Conservation (phyloP, 768 basidiomycete species). For the Gautieria morchelliformis region DNA sequence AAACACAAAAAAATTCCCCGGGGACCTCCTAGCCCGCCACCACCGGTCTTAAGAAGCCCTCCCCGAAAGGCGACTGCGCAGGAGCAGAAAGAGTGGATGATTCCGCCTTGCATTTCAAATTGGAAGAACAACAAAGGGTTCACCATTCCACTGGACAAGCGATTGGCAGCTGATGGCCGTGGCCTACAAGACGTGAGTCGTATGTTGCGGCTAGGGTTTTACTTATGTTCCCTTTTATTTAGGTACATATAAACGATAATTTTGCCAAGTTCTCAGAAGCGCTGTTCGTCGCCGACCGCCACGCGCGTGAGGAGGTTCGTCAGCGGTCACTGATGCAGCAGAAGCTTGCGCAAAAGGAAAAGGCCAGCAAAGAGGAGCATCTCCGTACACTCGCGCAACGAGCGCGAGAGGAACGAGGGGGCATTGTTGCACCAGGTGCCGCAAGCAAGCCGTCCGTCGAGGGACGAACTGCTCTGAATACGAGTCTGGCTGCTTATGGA, state of each 20-base stretch:
- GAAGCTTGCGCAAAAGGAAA: conserved; percentile 97
- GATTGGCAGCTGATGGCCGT: conserved; percentile 94
- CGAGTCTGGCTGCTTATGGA: conserved; percentile 77
- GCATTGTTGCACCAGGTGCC: conserved; percentile 38
- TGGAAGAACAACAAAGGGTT: conserved; percentile 99
- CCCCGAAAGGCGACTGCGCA: conserved; percentile 93
- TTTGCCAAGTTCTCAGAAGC: conserved; percentile 99
- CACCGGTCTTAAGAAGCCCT: conserved; percentile 89
- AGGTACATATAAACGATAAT: conserved; percentile 98
- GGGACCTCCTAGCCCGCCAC: conserved; percentile 93
- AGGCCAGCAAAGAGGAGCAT: conserved; percentile 93
- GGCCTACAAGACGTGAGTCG: conserved; percentile 88
- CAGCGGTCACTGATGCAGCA: conserved; percentile 97
- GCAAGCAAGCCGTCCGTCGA: conserved; percentile 52
- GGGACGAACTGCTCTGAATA: conserved; percentile 61
- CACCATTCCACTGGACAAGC: conserved; percentile 96
- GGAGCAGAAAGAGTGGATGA: conserved; percentile 99
- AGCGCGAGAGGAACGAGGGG: conserved; percentile 88
- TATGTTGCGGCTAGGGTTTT: background rate
- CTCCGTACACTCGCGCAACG: conserved; percentile 89
- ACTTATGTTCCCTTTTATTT: background rate
- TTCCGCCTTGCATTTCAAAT: conserved; percentile 98
- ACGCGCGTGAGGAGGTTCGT: conserved; percentile 95
- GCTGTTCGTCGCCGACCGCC: conserved; percentile 89
- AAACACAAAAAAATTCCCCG: conserved; percentile 99